These are phyloP conservation scores for Alisma plantagoaquatica DNA, from an alignment of 106 monocot genomes.

Conservation along the genomic window DNA sequence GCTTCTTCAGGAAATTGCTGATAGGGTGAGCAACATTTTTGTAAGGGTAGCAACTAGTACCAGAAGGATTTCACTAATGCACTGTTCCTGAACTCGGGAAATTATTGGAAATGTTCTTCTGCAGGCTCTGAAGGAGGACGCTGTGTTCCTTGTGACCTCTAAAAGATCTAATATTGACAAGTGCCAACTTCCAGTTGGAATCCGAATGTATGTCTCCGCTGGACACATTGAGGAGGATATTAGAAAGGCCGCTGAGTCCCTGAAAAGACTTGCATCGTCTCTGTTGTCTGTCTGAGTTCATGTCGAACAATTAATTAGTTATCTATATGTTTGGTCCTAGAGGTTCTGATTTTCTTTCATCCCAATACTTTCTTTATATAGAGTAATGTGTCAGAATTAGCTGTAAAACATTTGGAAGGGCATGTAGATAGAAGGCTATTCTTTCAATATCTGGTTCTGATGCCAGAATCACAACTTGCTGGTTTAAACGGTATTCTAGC, in stretches of 20 bases:
- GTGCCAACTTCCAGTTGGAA: constrained; percentile 42
- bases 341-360: not conserved
- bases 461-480: too few species aligned
- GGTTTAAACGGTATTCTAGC: too few species aligned
- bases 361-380: too few species aligned
- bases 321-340: not conserved
- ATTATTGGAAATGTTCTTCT: not conserved
- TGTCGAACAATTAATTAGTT: constrained; percentile 2
- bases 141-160: constrained; percentile 39
- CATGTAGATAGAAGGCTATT: not conserved
- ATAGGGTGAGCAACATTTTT: constrained; percentile 18
- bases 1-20: constrained; percentile 44
- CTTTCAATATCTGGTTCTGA: not conserved
- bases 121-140: constrained; percentile 46
- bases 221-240: constrained; percentile 40
- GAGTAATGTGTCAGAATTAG: too few species aligned
- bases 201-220: constrained; percentile 45
- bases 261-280: constrained; percentile 31
- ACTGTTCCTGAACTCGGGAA: too few species aligned
- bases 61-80: too few species aligned
- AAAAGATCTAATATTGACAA: constrained; percentile 51
- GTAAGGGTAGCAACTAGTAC: too few species aligned
- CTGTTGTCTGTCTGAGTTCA: constrained; percentile 17
- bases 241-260: constrained; percentile 17
- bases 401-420: not conserved